A percentile compares a stretch with the other conserved stretches of the same genome.
Evolutionary conservation across 768 basidiomycete genomes (phyloP).

Genomic region (Lepiota subincarnata): DNA sequence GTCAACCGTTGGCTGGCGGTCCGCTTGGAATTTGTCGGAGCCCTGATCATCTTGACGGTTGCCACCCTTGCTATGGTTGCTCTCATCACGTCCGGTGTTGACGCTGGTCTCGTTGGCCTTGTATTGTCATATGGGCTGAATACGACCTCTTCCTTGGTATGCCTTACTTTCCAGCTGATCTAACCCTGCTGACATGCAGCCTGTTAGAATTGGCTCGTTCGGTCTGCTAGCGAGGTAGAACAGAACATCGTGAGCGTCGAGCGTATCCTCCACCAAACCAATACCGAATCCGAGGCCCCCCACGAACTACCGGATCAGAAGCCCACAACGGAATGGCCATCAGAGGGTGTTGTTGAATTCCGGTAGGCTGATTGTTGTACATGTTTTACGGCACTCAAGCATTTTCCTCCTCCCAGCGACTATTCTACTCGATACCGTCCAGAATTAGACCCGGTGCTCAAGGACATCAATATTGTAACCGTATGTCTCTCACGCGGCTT

Average conservation of each 20-base stretch:
- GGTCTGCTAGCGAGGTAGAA: slow-evolving; percentile 83
- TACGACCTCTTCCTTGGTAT: slow-evolving; percentile 76
- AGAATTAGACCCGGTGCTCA: slow-evolving; percentile 78
- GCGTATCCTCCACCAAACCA: slow-evolving; percentile 78
- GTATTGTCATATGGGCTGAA: slow-evolving; percentile 82
- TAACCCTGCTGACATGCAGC: slow-evolving; percentile 8
- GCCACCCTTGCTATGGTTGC: slow-evolving; percentile 64
- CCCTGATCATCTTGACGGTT: slow-evolving; percentile 71
- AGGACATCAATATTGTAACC: slow-evolving; percentile 65
- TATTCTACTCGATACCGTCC: slow-evolving; percentile 79
- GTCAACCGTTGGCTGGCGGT: slow-evolving; percentile 85
- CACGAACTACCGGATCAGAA: slow-evolving; percentile 58
- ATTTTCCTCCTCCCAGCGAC: slow-evolving; percentile 32
- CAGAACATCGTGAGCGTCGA: slow-evolving; percentile 90
- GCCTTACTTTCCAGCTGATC: slow-evolving; percentile 19
- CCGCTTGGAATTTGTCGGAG: slow-evolving; percentile 80
- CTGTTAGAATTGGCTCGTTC: slow-evolving; percentile 73
- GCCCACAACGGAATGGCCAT: slow-evolving; percentile 65
- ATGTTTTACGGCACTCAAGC: neutral
- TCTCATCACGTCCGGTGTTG: slow-evolving; percentile 71
- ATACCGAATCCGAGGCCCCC: slow-evolving; percentile 71
- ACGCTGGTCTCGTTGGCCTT: slow-evolving; percentile 85
- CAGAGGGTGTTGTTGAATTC: slow-evolving; percentile 70
- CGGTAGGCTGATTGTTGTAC: slow-evolving; percentile 34
- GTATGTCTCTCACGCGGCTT: slow-evolving; percentile 31